A percentile compares a stretch with the other conserved stretches of the same genome.
phyloP scores from a whole-genome alignment of 1,284 basidiomycete species.

The Limonomyces culmigenus region DNA sequence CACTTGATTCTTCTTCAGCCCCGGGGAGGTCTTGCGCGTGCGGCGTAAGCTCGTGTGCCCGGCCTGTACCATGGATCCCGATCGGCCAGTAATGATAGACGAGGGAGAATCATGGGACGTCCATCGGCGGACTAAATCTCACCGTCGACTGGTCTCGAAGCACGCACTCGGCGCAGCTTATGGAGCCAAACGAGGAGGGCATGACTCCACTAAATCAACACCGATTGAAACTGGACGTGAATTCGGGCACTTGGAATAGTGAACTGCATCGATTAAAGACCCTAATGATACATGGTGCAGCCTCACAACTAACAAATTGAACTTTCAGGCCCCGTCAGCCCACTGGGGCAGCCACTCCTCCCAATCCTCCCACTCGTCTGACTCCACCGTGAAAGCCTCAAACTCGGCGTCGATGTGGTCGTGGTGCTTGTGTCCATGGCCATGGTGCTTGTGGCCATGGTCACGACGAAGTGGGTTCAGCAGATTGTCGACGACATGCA shows the following conservation, averaged over 20 bases:
- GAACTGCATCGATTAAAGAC: too few relatives aligned
- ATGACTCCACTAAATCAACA: too few relatives aligned
- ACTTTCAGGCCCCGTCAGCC: conserved; percentile 10
- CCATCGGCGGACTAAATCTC: conserved; percentile 45
- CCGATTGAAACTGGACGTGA: too few relatives aligned
- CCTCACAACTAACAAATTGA: too few relatives aligned
- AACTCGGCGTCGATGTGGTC: conserved; percentile 9
- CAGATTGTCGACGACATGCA: conserved; percentile 35
- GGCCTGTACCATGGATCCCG: conserved; percentile 47
- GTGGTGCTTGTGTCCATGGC: conserved; percentile 12
- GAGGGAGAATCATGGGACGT: conserved; percentile 45
- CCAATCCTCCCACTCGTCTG: conserved; percentile 39
- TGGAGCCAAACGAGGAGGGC: too few relatives aligned
- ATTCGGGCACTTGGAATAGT: too few relatives aligned
- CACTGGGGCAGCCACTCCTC: conserved; percentile 31
- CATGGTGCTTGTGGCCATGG: too few relatives aligned
- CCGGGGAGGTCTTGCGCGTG: conserved; percentile 34
- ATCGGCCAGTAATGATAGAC: conserved; percentile 62
- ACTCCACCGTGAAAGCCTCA: conserved; percentile 12
- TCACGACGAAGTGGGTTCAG: conserved; percentile 26
- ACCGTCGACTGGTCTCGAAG: conserved; percentile 19
- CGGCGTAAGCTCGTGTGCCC: conserved; percentile 48
- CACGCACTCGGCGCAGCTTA: too few relatives aligned
- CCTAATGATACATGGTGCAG: too few relatives aligned
- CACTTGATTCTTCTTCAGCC: conserved; percentile 24